A percentile compares a stretch with the other conserved stretches of the same genome.
phyloP scores from a whole-genome alignment of 2,329 filamentous ascomycete genomes.

The Diaporthe batatas region DNA sequence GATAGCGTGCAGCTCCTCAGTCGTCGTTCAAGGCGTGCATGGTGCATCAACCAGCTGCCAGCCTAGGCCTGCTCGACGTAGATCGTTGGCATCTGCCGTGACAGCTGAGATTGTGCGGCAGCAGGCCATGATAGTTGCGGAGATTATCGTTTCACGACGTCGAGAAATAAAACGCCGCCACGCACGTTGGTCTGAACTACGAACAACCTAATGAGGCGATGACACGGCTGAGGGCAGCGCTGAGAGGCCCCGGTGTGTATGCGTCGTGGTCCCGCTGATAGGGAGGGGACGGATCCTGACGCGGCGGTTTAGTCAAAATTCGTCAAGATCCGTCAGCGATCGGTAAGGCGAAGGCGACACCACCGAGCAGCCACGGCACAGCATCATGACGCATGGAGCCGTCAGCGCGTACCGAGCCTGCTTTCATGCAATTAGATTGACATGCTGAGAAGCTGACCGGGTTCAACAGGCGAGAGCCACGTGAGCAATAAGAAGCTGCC shows the following conservation, averaged over 20 bases:
- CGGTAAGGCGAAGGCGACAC: neutral
- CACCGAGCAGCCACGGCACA: constrained; percentile 5
- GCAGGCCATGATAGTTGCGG: constrained; percentile 12
- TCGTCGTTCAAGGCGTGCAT: constrained; percentile 8
- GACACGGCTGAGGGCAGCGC: constrained; percentile 32
- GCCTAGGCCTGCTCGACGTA: constrained; percentile 14
- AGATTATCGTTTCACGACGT: constrained; percentile 34
- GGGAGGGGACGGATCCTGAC: neutral
- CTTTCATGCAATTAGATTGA: constrained; percentile 25
- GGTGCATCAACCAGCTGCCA: constrained; percentile 6
- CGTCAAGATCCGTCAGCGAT: constrained; percentile 25
- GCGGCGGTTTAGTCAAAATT: constrained; percentile 15
- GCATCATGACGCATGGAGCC: constrained; percentile 21
- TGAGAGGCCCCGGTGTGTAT: constrained; percentile 15
- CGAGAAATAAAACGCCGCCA: constrained; percentile 28
- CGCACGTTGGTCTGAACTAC: constrained; percentile 16
- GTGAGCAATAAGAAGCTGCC: constrained; percentile 24
- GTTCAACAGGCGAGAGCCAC: constrained; percentile 24
- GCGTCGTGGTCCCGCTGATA: constrained; percentile 15
- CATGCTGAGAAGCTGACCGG: constrained; percentile 18
- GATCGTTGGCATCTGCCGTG: constrained; percentile 18
- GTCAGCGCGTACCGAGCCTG: constrained; percentile 24
- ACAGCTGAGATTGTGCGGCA: constrained; percentile 22
- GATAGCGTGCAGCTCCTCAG: neutral
- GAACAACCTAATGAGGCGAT: constrained; percentile 15